Percentiles rank a stretch among this genome's conserved stretches.
phyloP scores from a whole-genome alignment of 768 basidiomycete genomes.

The Pleurotus salmoneostramineus region DNA sequence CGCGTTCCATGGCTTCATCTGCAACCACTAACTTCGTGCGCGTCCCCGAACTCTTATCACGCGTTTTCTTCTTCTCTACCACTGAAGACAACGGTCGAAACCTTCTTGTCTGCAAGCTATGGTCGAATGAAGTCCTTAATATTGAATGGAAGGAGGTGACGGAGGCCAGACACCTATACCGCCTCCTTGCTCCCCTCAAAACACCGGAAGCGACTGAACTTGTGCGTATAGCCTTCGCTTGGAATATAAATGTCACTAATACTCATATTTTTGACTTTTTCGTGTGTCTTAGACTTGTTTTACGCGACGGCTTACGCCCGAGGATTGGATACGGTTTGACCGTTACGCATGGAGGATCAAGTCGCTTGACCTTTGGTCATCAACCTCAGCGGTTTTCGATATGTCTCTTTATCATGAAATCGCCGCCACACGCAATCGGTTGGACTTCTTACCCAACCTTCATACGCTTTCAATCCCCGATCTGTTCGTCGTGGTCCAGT shows the following conservation, averaged over 20 bases:
- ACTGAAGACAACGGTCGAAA: not conserved
- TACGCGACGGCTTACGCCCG: not conserved
- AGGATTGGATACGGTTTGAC: not conserved
- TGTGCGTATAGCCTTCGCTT: not conserved
- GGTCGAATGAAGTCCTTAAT: not conserved
- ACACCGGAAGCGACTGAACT: not conserved
- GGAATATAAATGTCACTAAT: too few species aligned
- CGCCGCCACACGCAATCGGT: too few species aligned
- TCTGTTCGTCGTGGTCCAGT: too few species aligned
- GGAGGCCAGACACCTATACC: too few species aligned
- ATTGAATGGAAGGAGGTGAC: too few species aligned
- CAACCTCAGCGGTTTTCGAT: too few species aligned
- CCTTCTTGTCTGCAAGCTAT: not conserved
- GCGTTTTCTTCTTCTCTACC: not conserved
- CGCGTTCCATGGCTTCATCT: not conserved
- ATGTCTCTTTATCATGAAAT: too few species aligned
- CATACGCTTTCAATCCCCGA: too few species aligned
- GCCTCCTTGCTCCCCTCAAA: not conserved
- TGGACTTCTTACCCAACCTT: too few species aligned
- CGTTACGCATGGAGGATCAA: not conserved
- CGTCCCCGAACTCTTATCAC: not conserved
- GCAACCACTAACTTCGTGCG: not conserved
- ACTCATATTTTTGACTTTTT: not conserved
- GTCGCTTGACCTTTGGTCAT: not conserved
- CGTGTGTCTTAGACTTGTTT: not conserved